These are phyloP conservation scores for Ilex asprella DNA, from an alignment of 257 asterid genomes.

Conservation along the genomic window DNA sequence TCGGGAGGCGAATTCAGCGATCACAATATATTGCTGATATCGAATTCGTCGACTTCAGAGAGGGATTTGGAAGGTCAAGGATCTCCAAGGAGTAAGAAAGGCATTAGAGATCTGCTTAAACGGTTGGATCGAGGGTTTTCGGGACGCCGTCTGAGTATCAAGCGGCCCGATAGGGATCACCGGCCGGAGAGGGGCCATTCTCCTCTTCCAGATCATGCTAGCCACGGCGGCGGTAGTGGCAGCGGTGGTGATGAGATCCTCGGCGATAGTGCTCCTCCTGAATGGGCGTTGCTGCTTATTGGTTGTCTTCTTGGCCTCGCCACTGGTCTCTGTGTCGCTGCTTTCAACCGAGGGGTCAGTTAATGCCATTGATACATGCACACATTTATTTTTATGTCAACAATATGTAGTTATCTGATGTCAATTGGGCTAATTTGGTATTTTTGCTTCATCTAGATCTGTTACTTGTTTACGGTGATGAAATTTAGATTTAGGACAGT, in stretches of 20 bases:
- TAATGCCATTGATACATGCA: background rate
- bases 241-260: constrained; percentile 46
- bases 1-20: constrained; percentile 47
- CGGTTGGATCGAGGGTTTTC: constrained; percentile 37
- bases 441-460: too few species aligned
- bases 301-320: constrained; percentile 97
- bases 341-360: constrained; percentile 94
- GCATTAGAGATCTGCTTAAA: constrained; percentile 33
- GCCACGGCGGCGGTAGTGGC: constrained; percentile 8
- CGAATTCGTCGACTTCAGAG: constrained; percentile 51
- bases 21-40: constrained; percentile 42
- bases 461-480: too few species aligned
- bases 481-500: too few species aligned
- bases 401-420: too few species aligned
- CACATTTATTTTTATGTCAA: too few species aligned
- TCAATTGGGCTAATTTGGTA: too few species aligned
- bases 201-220: constrained; percentile 32
- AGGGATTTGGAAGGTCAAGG: constrained; percentile 64
- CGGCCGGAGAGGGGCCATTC: constrained; percentile 6
- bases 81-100: constrained; percentile 24
- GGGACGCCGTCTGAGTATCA: constrained; percentile 20
- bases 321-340: constrained; percentile 88
- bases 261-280: constrained; percentile 89
- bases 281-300: constrained; percentile 94
- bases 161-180: constrained; percentile 13